A percentile compares a stretch with the other conserved stretches of the same genome.
These are phyloP conservation scores for Lipomyces yamanashiensis DNA, from an alignment of 805 yeast species.

Conservation along the genomic window DNA sequence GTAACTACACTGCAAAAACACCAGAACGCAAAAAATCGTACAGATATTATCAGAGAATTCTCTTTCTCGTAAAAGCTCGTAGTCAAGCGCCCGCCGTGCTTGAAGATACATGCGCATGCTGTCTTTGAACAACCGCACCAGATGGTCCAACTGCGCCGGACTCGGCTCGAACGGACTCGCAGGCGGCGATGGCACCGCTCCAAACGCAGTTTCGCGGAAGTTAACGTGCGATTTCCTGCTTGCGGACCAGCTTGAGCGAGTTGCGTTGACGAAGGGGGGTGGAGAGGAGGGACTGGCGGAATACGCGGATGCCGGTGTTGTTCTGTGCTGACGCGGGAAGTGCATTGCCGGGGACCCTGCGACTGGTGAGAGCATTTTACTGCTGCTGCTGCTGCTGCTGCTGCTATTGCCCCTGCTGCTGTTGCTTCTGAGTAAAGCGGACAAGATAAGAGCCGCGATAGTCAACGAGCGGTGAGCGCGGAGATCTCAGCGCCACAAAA, in stretches of 20 bases:
- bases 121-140: constrained; percentile 15
- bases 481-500: not conserved
- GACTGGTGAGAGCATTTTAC: too few relatives aligned
- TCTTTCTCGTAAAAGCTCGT: constrained; percentile 5
- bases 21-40: not conserved
- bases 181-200: not conserved
- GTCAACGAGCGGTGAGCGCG: not conserved
- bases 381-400: too few relatives aligned
- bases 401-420: not conserved
- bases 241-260: not conserved
- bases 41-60: not conserved
- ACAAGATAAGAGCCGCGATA: not conserved
- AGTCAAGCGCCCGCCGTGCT: constrained; percentile 13
- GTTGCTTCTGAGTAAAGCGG: not conserved
- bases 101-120: constrained; percentile 17
- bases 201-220: not conserved
- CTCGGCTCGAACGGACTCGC: constrained; percentile 1
- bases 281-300: not conserved
- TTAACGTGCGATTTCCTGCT: not conserved
- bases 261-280: not conserved
- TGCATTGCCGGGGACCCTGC: too few relatives aligned
- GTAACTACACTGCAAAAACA: not conserved
- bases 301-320: not conserved
- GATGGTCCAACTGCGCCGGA: constrained; percentile 18
- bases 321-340: too few relatives aligned